Conservation (phyloP, 2,329 filamentous ascomycete genomes). For the Ophiostoma triangulosporum region DNA sequence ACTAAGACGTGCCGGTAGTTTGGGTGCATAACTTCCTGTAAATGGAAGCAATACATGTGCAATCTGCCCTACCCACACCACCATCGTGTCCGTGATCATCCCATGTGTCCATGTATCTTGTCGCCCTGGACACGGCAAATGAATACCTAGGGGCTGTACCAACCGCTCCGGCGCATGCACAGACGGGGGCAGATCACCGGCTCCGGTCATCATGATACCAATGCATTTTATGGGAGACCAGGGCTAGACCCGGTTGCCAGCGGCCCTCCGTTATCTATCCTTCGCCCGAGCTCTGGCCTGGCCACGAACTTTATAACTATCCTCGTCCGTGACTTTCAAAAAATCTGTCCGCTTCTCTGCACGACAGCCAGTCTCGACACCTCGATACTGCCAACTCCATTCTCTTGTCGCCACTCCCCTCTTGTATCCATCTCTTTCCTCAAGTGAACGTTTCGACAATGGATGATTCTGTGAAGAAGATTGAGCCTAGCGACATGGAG, state of each 20-base stretch:
- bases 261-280: background rate
- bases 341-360: background rate
- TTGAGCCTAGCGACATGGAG: background rate
- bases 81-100: background rate
- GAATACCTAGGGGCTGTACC: background rate
- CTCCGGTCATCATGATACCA: background rate
- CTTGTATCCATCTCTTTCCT: background rate
- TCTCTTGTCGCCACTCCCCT: background rate
- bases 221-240: background rate
- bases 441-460: background rate
- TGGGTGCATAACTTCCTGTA: background rate
- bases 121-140: background rate
- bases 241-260: conserved; percentile 1
- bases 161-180: background rate
- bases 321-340: background rate
- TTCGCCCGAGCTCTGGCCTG: background rate
- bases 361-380: background rate
- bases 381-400: background rate
- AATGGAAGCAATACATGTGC: background rate
- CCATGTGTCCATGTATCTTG: background rate
- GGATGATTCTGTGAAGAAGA: background rate
- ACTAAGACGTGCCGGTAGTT: background rate
- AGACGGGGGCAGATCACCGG: background rate
- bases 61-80: background rate
- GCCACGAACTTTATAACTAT: background rate